These are phyloP conservation scores for Thalia dealbata DNA, from an alignment of 176 grass and related monocot species.

Conservation along the genomic window DNA sequence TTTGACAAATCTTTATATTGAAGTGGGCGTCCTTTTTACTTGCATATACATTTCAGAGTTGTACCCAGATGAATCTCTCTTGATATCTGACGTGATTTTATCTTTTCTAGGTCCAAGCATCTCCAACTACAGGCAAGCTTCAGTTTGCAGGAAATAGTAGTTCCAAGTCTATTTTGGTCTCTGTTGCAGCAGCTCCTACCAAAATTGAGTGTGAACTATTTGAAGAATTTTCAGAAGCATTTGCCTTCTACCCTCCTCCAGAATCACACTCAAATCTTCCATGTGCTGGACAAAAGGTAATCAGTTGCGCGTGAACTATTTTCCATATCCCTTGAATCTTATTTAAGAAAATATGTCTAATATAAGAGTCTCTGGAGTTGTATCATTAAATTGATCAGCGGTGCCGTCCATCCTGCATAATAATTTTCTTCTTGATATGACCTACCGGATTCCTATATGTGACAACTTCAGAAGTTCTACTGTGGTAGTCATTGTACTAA, in stretches of 20 bases:
- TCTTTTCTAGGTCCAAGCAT: slow-evolving; percentile 54
- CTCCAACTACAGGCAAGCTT: slow-evolving; percentile 82
- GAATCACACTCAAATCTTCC: slow-evolving; percentile 36
- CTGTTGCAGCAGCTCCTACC: neutral
- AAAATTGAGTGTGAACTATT: slow-evolving; percentile 25
- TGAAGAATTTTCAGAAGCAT: slow-evolving; percentile 39
- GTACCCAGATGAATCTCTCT: neutral
- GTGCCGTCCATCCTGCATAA: no score
- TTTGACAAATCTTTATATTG: no score
- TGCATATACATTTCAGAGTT: slow-evolving; percentile 4
- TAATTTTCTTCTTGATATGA: neutral
- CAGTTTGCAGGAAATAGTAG: slow-evolving; percentile 35
- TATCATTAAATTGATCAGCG: no score
- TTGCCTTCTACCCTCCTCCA: slow-evolving; percentile 61
- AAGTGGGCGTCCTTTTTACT: neutral
- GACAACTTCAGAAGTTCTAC: neutral
- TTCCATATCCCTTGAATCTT: neutral
- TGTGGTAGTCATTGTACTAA: neutral
- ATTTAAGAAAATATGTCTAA: no score
- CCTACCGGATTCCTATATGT: neutral
- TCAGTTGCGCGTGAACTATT: neutral
- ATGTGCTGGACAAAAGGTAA: slow-evolving; percentile 51
- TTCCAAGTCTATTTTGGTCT: slow-evolving; percentile 25
- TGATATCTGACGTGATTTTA: slow-evolving; percentile 16
- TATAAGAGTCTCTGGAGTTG: no score